These are phyloP conservation scores for Crithidia fasciculata DNA, from an alignment of 208 protist species.

Conservation along the genomic window DNA sequence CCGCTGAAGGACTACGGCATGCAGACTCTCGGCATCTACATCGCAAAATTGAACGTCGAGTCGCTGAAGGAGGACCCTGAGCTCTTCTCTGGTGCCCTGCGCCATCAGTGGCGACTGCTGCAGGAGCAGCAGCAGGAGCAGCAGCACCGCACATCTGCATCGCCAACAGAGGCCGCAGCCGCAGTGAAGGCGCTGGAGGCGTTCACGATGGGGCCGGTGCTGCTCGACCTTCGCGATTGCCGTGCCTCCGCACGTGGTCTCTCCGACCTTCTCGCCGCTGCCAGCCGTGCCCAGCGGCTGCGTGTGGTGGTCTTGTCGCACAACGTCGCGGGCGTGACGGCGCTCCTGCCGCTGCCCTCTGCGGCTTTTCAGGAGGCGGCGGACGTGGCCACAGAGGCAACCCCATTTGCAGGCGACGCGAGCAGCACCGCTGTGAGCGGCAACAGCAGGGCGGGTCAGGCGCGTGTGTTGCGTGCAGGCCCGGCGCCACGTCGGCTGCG, in stretches of 20 bases:
- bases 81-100: conserved; percentile 49
- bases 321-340: conserved; percentile 43
- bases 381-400: conserved; percentile 3
- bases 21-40: conserved; percentile 74
- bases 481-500: conserved; percentile 16
- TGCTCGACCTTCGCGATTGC: conserved; percentile 69
- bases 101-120: conserved; percentile 1
- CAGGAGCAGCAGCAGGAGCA: background rate
- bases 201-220: conserved; percentile 54
- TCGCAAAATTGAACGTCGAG: conserved; percentile 55
- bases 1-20: conserved; percentile 78
- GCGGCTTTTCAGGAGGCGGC: conserved; percentile 13
- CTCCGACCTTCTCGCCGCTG: conserved; percentile 64
- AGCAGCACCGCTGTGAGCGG: background rate
- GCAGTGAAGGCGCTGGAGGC: background rate
- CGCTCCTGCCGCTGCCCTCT: conserved; percentile 30
- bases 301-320: conserved; percentile 42
- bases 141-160: background rate
- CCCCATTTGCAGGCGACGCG: background rate
- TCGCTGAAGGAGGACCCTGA: conserved; percentile 36
- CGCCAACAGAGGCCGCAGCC: background rate
- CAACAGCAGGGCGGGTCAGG: background rate
- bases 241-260: conserved; percentile 63
- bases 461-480: background rate
- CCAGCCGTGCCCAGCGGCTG: conserved; percentile 62